These are phyloP conservation scores for Westerdykella aurantiaca DNA, from an alignment of 2,329 filamentous ascomycete genomes.

Conservation along the genomic window DNA sequence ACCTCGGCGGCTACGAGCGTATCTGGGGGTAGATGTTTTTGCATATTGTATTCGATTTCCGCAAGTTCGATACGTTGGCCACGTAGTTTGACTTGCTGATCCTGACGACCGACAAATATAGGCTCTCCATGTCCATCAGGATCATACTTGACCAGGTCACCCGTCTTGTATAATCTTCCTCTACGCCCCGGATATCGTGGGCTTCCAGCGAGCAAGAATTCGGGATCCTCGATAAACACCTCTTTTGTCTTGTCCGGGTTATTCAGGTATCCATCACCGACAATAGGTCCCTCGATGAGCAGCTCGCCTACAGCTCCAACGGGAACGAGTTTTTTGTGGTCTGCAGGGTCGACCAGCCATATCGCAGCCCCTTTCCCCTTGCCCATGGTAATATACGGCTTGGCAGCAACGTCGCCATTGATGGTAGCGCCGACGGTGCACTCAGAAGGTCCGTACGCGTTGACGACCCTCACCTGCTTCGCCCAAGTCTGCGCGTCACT, in stretches of 20 bases:
- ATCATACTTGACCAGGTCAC: conserved; percentile 47
- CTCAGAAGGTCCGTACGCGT: conserved; percentile 35
- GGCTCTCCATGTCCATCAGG: conserved; percentile 34
- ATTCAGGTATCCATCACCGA: conserved; percentile 36
- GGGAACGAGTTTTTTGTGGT: conserved; percentile 35
- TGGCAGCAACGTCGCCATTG: conserved; percentile 24
- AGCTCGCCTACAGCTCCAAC: conserved; percentile 47
- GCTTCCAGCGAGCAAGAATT: conserved; percentile 58
- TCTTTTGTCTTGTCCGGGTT: conserved; percentile 34
- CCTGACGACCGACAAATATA: conserved; percentile 33
- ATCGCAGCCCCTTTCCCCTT: conserved; percentile 28
- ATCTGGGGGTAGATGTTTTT: conserved; percentile 35
- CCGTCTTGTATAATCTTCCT: conserved; percentile 44
- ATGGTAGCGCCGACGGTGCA: conserved; percentile 32
- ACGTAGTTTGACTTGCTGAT: conserved; percentile 39
- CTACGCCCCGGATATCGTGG: conserved; percentile 43
- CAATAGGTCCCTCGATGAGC: conserved; percentile 54
- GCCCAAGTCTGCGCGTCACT: conserved; percentile 42
- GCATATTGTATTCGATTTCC: conserved; percentile 38
- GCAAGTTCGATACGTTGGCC: conserved; percentile 37
- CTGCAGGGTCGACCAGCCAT: conserved; percentile 40
- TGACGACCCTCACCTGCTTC: conserved; percentile 30
- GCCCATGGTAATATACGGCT: conserved; percentile 35
- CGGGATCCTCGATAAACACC: conserved; percentile 46
- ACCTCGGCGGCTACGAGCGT: conserved; percentile 46